A percentile compares a stretch with the other conserved stretches of the same genome.
Conservation (phyloP, 1,284 basidiomycete genomes). For the Austropuccinia psidii region DNA sequence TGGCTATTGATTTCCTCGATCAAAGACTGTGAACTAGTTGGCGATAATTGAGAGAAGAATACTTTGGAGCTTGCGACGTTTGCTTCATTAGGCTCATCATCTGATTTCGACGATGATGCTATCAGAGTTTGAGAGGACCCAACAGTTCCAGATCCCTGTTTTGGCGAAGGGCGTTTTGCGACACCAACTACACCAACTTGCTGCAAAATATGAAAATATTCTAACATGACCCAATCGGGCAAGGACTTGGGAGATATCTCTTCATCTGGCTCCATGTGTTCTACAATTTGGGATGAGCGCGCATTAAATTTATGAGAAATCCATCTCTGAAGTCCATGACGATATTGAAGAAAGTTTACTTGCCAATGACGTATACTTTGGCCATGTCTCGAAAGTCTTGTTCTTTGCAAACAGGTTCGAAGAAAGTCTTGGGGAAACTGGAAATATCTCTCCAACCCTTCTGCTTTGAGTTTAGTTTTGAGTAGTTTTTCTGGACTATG, state of each 20-base stretch:
- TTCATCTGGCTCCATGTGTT: constrained; percentile 94
- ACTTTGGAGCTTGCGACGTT: background rate
- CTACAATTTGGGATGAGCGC: constrained; percentile 49
- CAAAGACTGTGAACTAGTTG: background rate
- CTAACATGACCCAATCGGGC: constrained; percentile 68
- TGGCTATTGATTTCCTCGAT: background rate
- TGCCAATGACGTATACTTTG: constrained; percentile 11
- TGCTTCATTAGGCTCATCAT: background rate
- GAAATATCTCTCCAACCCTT: too few species aligned
- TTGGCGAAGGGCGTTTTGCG: background rate
- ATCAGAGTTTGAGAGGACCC: too few species aligned
- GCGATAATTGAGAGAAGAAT: constrained; percentile 13
- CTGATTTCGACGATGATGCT: too few species aligned
- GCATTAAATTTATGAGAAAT: background rate
- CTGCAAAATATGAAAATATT: constrained; percentile 42
- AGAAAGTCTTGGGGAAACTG: too few species aligned
- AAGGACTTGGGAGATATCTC: constrained; percentile 54
- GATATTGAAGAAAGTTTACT: background rate
- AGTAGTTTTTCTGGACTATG: too few species aligned
- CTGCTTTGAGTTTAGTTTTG: too few species aligned
- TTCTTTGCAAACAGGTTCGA: too few species aligned
- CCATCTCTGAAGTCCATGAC: background rate
- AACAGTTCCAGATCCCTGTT: background rate
- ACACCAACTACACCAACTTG: constrained; percentile 23
- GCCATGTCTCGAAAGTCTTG: constrained; percentile 13